A percentile compares a stretch with the other conserved stretches of the same genome.
phyloP scores from a whole-genome alignment of 1,284 basidiomycete species.

The Cryptococcus sp. region DNA sequence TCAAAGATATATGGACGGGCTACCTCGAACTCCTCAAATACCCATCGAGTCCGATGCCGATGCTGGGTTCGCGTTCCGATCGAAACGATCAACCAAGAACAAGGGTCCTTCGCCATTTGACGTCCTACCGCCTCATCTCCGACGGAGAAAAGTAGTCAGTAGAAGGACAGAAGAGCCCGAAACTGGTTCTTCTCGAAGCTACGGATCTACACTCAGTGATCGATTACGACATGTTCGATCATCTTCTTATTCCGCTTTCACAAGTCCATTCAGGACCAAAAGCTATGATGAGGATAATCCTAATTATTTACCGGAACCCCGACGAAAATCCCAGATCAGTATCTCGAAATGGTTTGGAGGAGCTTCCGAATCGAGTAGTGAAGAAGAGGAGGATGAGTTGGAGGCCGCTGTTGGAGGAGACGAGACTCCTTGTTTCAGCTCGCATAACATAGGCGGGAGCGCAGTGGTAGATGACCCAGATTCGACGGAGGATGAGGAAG shows the following conservation, averaged over 20 bases:
- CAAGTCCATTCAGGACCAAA: slow-evolving; percentile 9
- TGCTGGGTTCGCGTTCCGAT: slow-evolving; percentile 38
- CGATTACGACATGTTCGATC: slow-evolving; percentile 35
- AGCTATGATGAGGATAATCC: background rate
- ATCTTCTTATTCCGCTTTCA: slow-evolving; percentile 25
- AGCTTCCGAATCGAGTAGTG: slow-evolving; percentile 13
- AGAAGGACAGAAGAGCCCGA: background rate
- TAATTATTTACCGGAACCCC: background rate
- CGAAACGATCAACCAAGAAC: background rate
- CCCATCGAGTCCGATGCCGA: slow-evolving; percentile 49
- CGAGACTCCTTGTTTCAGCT: slow-evolving; percentile 2
- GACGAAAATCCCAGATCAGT: slow-evolving; percentile 23
- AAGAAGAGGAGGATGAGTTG: slow-evolving; percentile 11
- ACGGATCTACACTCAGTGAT: slow-evolving; percentile 20
- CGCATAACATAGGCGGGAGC: background rate
- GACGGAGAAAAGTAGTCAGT: background rate
- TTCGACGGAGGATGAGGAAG: background rate
- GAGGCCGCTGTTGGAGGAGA: background rate
- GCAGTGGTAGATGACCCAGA: slow-evolving; percentile 3
- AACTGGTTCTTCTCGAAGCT: background rate
- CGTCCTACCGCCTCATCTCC: background rate
- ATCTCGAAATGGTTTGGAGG: slow-evolving; percentile 35
- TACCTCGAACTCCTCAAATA: slow-evolving; percentile 18
- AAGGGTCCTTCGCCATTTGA: background rate
- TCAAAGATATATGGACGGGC: background rate